phyloP scores from a whole-genome alignment of 2,329 filamentous ascomycete species.

The Pyricularia sp. region DNA sequence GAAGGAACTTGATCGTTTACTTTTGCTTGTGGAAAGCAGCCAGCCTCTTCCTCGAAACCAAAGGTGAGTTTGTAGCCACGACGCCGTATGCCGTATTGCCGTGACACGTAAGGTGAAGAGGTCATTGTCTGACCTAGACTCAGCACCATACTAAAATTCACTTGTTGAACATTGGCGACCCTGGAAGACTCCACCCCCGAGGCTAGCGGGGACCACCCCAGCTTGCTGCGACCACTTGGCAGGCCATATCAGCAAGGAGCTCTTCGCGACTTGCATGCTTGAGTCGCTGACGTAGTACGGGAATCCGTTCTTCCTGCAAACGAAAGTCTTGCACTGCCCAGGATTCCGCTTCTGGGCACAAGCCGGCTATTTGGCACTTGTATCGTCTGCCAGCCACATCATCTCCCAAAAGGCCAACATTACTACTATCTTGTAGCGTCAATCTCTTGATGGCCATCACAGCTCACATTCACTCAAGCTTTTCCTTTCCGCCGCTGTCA shows the following conservation, averaged over 20 bases:
- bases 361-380: background rate
- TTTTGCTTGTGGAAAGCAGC: background rate
- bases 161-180: background rate
- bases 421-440: background rate
- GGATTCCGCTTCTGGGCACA: background rate
- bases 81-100: background rate
- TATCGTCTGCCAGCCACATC: background rate
- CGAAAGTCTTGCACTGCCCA: background rate
- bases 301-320: background rate
- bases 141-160: background rate
- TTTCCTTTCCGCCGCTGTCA: background rate
- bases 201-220: background rate
- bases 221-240: background rate
- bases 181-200: background rate
- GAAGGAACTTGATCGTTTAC: background rate
- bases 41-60: background rate
- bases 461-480: background rate
- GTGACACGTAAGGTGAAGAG: background rate
- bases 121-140: background rate
- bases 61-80: background rate
- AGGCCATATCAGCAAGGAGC: background rate
- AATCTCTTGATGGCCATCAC: background rate
- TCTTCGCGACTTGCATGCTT: background rate
- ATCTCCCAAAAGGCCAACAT: background rate
- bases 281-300: background rate